Evolutionary conservation across 257 asterid genomes (phyloP), one percentile per base, ranked within the genome.

Genomic region (Verbena officinalis): DNA sequence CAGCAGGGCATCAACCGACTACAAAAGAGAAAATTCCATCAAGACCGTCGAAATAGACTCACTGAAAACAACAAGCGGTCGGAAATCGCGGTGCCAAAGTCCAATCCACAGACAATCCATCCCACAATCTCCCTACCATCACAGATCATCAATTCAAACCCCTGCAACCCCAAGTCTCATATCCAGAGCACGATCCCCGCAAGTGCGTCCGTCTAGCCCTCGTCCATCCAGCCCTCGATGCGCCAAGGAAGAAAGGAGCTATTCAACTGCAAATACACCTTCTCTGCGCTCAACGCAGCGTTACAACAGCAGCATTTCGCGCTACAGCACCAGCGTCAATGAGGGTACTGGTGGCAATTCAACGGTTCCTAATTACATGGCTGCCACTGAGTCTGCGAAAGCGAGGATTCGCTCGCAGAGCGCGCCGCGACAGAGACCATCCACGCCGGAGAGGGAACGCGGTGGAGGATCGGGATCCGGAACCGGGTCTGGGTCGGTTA

Each of bases 201-300:
- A 80, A 16, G 31, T 69, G 39, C 81, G 95, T 3, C 61, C 90
- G 1, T 51, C 87, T 4, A 87, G 88, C 72, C 90, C 97, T 42
- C 81, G 95, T 3, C 61, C 90, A 1, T 51, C 87, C 5, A 87
- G 88, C 72, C 90, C 97, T 0, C 67, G 84, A 5, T 51, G 74
- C 73, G 54, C 70, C 19, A 84, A 73, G 22, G 88, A 79, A 13
- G 88, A 82, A 17, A 80, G 52, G 50, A 78, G 95, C 90, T 84
- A 81, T 55, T 89, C 98, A 5, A 86, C 96, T 1, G 95, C 96
- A 8, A 91, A 91, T 43, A 89, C 96, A 12, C 98, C 98, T 1
- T 74, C 73, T 73, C 50, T 86, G 36, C 86, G 95, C 17, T 70
- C 92, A 33, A 39, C 75, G 8, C 86, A 62, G 50, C 84, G 89